These are phyloP conservation scores for Xylaria polymorpha DNA, from an alignment of 2,329 filamentous ascomycete genomes.

Conservation along the genomic window DNA sequence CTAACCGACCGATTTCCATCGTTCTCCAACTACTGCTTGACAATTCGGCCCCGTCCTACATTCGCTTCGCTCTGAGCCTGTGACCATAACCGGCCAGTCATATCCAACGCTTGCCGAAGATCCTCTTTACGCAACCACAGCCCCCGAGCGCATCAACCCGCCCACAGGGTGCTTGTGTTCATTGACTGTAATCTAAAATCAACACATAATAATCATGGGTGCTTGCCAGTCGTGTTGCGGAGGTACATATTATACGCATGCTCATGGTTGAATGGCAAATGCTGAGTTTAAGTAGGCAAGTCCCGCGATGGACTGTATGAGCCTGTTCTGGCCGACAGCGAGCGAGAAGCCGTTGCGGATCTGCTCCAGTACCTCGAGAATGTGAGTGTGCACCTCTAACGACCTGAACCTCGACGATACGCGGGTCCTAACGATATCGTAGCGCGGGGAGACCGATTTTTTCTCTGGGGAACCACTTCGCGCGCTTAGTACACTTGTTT, in stretches of 20 bases:
- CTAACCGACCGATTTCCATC: slow-evolving; percentile 25
- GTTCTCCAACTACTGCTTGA: slow-evolving; percentile 11
- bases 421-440: slow-evolving; percentile 49
- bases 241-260: slow-evolving; percentile 44
- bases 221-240: slow-evolving; percentile 53
- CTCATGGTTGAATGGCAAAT: slow-evolving; percentile 29
- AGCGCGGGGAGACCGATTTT: slow-evolving; percentile 98
- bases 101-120: slow-evolving; percentile 9
- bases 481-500: slow-evolving; percentile 94
- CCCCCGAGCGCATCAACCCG: neutral
- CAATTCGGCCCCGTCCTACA: slow-evolving; percentile 12
- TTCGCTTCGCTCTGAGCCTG: slow-evolving; percentile 19
- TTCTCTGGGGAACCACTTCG: slow-evolving; percentile 95
- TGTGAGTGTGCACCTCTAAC: slow-evolving; percentile 63
- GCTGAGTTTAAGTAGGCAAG: slow-evolving; percentile 66
- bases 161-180: slow-evolving; percentile 12
- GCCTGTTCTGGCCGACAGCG: slow-evolving; percentile 90
- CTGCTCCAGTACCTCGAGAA: slow-evolving; percentile 96
- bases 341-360: slow-evolving; percentile 96
- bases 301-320: slow-evolving; percentile 86
- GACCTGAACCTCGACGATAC: slow-evolving; percentile 2
- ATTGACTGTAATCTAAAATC: slow-evolving; percentile 28
- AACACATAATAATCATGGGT: slow-evolving; percentile 49
- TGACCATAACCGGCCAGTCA: slow-evolving; percentile 19
- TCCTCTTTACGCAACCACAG: slow-evolving; percentile 8